Evolutionary conservation across 257 asterid species (phyloP), one percentile per base, ranked within the genome.

Genomic region (Coffea canephora): DNA sequence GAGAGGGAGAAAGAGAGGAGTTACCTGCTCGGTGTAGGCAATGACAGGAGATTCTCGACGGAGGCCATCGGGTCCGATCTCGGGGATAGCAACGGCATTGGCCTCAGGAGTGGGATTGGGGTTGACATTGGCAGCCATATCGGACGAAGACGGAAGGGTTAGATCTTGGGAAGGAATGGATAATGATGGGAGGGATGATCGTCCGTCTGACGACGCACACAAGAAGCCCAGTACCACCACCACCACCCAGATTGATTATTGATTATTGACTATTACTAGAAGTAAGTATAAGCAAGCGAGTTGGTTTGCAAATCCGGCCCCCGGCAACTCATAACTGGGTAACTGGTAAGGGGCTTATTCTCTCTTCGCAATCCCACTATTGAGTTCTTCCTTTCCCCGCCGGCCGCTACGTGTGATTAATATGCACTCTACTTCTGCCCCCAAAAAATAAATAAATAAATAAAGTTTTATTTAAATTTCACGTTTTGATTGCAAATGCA

Each of bases 41-140:
- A 96, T 96, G 82, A 83, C 89, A 9, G 97, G 95, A 78, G 89
- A 81, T 81, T 96, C 97, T 18, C 91, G 90, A 39, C 90, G 91
- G 65, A 94, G 75, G 50, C 99, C 98, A 83, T 93, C 99, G 49
- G 98, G 94, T 71, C 97, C 99, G 90, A 95, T 95, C 89, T 93
- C 97, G 77, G 45, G 54, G 34, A n/a, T 54, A 16, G 55, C 61
- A 4, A 74, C 84, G 39, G 86, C 87, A 85, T 89, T 90, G 50
- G 81, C 55, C 72, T 77, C 78, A 19, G 73, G n/a, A 69, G 72
- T 85, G 76, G 83, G 85, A 71, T 76, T 87, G 67, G 89, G 69
- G 79, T 48, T 77, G 67, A 69, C 76, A 46, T 71, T 73, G 66
- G 79, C 71, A 8, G 91, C 92, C 97, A 91, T 93, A 7, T 39